Conservation (phyloP, 176 grass and related monocot genomes). For the Dactylis glomerata region DNA sequence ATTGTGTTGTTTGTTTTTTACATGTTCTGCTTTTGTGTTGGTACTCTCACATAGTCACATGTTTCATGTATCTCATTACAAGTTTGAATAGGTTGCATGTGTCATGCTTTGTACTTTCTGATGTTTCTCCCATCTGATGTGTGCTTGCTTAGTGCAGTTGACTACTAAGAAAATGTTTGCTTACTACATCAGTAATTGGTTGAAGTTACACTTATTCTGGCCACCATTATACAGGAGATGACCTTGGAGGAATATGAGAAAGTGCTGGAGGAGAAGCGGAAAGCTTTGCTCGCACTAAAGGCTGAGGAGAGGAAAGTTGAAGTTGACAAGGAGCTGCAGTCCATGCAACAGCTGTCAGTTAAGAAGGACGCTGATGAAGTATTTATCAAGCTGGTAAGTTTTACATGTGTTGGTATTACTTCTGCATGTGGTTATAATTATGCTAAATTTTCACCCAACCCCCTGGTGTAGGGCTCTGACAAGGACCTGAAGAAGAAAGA, state of each 20-base stretch:
- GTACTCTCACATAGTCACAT: neutral
- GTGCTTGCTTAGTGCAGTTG: neutral
- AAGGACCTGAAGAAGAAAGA: conserved; percentile 73
- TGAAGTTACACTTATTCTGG: neutral
- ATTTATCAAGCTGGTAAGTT: conserved; percentile 75
- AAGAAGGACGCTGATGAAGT: conserved; percentile 55
- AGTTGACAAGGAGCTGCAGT: conserved; percentile 67
- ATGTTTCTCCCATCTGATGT: neutral
- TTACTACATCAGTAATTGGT: neutral
- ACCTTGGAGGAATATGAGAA: conserved; percentile 96
- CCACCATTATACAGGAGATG: conserved; percentile 53
- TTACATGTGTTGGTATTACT: neutral
- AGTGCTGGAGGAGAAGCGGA: conserved; percentile 61
- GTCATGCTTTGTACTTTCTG: neutral
- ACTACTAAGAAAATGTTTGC: neutral
- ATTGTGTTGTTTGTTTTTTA: neutral
- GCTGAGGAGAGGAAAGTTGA: conserved; percentile 78
- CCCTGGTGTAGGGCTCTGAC: conserved; percentile 42
- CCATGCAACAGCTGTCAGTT: conserved; percentile 62
- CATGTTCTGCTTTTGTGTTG: neutral
- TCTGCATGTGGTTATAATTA: neutral
- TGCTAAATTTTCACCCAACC: neutral
- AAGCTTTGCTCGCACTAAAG: conserved; percentile 55
- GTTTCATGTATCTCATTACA: neutral
- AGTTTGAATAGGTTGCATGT: neutral